Evolutionary conservation across 257 asterid species (phyloP), one percentile per base, ranked within the genome.

Genomic region (Rehmannia glutinosa): DNA sequence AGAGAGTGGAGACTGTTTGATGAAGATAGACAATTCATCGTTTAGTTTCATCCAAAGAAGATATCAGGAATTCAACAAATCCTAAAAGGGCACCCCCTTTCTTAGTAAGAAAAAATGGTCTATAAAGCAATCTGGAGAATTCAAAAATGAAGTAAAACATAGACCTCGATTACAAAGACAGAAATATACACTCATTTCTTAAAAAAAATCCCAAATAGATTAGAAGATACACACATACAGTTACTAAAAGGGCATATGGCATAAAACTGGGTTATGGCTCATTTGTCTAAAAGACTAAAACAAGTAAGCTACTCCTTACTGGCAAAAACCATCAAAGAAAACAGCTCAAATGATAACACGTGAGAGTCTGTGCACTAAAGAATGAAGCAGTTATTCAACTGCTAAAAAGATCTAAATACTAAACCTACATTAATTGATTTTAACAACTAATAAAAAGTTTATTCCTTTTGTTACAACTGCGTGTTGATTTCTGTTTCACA

Each of bases 361-460:
- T 74, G 50, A 39, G 55, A 65, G 49, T 19, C 16, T 43, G 30
- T 6, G 25, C n/a, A 19, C 16, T 33, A 38, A 67, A 59, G 30
- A 67, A 71, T 28, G 25, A 41, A 41, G 47, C 16, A 42, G 65
- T 49, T 45, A 36, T 21, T 23, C 9, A 38, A 35, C 39, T 16
- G 65, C 69, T 46, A 55, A 20, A 32, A 42, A 35, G 65, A 55
- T 73, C 59, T 49, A 6, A 54, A n/a, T 10, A 30, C 33, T 54
- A 21, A 23, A 28, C 61, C 46, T 25, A 66, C n/a, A 17, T 56
- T 42, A 52, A 12, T 28, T 27, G 15, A 25, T 19, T 43, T 41
- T 41, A 24, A 6, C 46, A 54, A 54, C 59, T 23, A 32, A 39
- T 25, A 17, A 32, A 10, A 69, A 41, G 11, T 3, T 47, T 15